Evolutionary conservation across 2,329 filamentous ascomycete species (phyloP).

Genomic region (Fusarium cicatricum): DNA sequence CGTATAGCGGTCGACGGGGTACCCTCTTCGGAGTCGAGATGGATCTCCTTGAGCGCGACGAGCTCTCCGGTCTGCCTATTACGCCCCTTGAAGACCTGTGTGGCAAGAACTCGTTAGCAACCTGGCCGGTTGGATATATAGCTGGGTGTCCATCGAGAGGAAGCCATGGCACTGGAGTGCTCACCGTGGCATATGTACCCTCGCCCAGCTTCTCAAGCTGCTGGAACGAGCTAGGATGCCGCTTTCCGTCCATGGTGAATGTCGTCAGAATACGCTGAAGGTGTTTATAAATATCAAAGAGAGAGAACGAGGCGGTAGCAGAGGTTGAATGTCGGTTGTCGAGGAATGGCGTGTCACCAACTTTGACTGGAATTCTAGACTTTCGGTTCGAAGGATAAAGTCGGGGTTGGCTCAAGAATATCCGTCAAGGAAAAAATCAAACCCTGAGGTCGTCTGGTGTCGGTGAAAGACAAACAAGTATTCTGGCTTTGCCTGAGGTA

Average conservation of each 20-base stretch:
- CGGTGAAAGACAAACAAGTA: conserved; percentile 13
- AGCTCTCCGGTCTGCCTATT: conserved; percentile 97
- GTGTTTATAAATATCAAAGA: conserved; percentile 6
- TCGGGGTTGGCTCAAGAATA: not conserved
- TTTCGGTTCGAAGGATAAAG: not conserved
- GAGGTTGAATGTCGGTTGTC: conserved; percentile 1
- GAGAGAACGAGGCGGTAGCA: conserved; percentile 4
- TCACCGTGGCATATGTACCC: conserved; percentile 96
- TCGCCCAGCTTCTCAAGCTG: conserved; percentile 99
- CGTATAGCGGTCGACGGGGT: conserved; percentile 97
- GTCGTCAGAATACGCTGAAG: not conserved
- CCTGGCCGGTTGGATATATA: not conserved
- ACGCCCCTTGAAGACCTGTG: conserved; percentile 94
- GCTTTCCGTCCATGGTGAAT: conserved; percentile 82
- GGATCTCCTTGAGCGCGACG: conserved; percentile 97
- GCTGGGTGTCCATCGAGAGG: not conserved
- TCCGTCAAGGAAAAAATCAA: not conserved
- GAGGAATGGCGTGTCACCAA: conserved; percentile 27
- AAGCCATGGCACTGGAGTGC: conserved; percentile 39
- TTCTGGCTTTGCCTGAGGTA: not conserved
- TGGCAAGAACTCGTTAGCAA: conserved; percentile 20
- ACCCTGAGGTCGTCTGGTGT: conserved; percentile 8
- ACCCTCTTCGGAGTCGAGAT: conserved; percentile 97
- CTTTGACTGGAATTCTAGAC: conserved; percentile 6
- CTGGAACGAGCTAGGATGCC: conserved; percentile 96